These are phyloP conservation scores for Citrus sinensis DNA, from an alignment of 345 rosid species.

Conservation along the genomic window DVS_A1.0 CM039167.1:7168001-7168500, in stretches of 20 bases:
- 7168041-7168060: neutral
- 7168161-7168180: neutral
- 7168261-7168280: neutral
- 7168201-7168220: neutral
- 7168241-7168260: neutral
- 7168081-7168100: neutral
- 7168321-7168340: neutral
- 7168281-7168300: neutral
- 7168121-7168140: neutral
- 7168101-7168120: neutral
- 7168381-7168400: neutral
- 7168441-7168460: constrained; percentile 50
- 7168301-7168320: neutral
- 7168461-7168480: constrained; percentile 67
- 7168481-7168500: constrained; percentile 75
- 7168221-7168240: neutral
- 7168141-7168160: neutral
- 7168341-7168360: neutral
- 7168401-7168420: constrained; percentile 42
- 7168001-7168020: neutral
- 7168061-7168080: neutral
- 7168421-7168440: constrained; percentile 65
- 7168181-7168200: neutral
- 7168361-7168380: neutral
- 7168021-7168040: neutral